These are phyloP conservation scores for Pythium aquatile DNA, from an alignment of 352 stramenopile species.

Conservation along the genomic window DNA sequence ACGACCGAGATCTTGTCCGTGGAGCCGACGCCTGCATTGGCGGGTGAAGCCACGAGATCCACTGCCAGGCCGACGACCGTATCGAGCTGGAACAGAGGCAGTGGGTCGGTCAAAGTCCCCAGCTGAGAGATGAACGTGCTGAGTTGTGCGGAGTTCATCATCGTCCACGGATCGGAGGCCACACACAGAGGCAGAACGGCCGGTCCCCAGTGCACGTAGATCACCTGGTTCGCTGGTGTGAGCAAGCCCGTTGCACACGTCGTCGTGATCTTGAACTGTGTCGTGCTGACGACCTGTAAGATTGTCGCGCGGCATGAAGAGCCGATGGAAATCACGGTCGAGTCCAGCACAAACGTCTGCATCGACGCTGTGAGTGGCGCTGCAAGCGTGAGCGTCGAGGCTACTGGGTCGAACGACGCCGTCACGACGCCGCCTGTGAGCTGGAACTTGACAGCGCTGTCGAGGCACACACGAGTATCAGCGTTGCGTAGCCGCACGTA, in stretches of 20 bases:
- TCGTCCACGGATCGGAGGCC: slow-evolving; percentile 44
- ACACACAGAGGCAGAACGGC: slow-evolving; percentile 65
- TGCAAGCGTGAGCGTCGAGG: slow-evolving; percentile 42
- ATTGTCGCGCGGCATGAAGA: slow-evolving; percentile 34
- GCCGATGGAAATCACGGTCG: slow-evolving; percentile 46
- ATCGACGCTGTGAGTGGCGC: slow-evolving; percentile 28
- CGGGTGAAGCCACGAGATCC: slow-evolving; percentile 31
- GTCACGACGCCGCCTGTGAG: slow-evolving; percentile 38
- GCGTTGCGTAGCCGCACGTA: slow-evolving; percentile 58
- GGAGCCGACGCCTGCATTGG: slow-evolving; percentile 20
- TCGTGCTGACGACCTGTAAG: slow-evolving; percentile 18
- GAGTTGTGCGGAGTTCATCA: slow-evolving; percentile 32
- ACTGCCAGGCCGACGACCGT: slow-evolving; percentile 42
- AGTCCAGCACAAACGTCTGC: slow-evolving; percentile 30
- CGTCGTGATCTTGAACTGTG: slow-evolving; percentile 33
- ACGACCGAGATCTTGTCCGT: slow-evolving; percentile 38
- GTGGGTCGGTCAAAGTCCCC: slow-evolving; percentile 35
- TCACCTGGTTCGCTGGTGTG: slow-evolving; percentile 13
- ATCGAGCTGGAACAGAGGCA: slow-evolving; percentile 61
- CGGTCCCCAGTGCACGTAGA: slow-evolving; percentile 67
- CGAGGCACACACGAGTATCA: slow-evolving; percentile 61
- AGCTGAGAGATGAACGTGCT: slow-evolving; percentile 31
- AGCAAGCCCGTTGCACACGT: slow-evolving; percentile 31
- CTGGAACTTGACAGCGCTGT: slow-evolving; percentile 47
- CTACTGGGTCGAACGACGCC: slow-evolving; percentile 29